Conservation (phyloP, 2,329 filamentous ascomycete species). For the Scytalidium sp. region DNA sequence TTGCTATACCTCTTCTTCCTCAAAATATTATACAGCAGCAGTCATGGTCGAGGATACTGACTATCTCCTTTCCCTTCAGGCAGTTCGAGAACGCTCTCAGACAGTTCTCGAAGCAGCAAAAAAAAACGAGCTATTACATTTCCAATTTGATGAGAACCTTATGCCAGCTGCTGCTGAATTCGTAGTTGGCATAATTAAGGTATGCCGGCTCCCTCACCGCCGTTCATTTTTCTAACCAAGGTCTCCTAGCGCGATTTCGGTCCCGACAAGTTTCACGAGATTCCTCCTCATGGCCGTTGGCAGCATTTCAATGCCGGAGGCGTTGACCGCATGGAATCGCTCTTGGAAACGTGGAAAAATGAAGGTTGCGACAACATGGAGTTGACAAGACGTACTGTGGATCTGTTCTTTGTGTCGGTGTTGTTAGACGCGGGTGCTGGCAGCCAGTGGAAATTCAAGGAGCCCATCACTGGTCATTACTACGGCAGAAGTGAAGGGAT, state of each 20-base stretch:
- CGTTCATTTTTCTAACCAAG: no score
- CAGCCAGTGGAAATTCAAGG: conserved; percentile 44
- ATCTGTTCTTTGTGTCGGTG: conserved; percentile 60
- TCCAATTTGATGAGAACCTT: not conserved
- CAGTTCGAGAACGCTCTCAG: not conserved
- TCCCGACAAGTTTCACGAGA: conserved; percentile 29
- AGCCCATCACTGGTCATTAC: conserved; percentile 31
- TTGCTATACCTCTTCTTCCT: not conserved
- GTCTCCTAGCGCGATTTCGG: conserved; percentile 34
- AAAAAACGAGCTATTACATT: not conserved
- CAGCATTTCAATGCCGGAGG: conserved; percentile 61
- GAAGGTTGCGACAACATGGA: conserved; percentile 41
- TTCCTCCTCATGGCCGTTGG: conserved; percentile 47
- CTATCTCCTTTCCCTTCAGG: not conserved
- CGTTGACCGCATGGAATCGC: conserved; percentile 42
- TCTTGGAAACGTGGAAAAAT: conserved; percentile 43
- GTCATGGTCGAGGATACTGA: not conserved
- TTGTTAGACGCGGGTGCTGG: conserved; percentile 54
- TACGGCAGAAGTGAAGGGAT: conserved; percentile 48
- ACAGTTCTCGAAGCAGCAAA: not conserved
- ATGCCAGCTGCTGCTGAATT: not conserved
- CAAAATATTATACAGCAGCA: not conserved
- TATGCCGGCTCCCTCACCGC: no score
- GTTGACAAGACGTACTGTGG: conserved; percentile 50
- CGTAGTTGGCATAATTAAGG: not conserved